These are phyloP conservation scores for Lycium ferocissimum DNA, from an alignment of 257 asterid species.

Conservation along the genomic window DNA sequence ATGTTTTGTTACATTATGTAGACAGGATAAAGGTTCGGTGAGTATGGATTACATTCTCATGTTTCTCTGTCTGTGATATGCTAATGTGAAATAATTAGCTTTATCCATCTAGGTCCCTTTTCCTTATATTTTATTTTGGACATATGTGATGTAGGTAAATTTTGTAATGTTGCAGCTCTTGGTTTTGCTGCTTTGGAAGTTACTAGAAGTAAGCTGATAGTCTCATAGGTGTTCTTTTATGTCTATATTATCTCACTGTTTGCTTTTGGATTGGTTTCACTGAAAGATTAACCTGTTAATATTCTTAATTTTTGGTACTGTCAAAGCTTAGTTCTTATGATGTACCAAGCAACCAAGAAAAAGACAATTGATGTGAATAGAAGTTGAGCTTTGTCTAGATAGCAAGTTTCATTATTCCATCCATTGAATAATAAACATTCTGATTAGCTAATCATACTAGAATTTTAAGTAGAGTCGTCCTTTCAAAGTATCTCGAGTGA, in stretches of 20 bases:
- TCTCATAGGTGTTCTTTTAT: background rate
- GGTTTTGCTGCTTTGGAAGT: background rate
- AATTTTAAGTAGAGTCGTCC: no score
- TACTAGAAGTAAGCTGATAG: no score
- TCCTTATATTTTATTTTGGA: no score
- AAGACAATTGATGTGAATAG: conserved; percentile 9
- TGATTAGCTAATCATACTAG: background rate
- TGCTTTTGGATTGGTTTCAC: background rate
- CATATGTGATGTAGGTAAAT: no score
- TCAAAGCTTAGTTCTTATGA: background rate
- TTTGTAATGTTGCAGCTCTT: no score
- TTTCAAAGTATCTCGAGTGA: no score
- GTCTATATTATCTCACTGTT: background rate
- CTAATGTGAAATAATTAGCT: no score
- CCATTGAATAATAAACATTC: background rate
- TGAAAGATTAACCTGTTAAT: background rate
- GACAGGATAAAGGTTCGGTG: no score
- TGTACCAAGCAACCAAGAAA: conserved; percentile 13
- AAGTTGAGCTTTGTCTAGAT: background rate
- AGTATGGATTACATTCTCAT: no score
- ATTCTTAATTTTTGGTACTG: background rate
- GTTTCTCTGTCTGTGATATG: no score
- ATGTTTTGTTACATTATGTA: no score
- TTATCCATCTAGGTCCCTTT: no score
- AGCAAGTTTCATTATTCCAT: background rate